Percentiles rank a stretch among this genome's conserved stretches.
These are phyloP conservation scores for Candida boidinii DNA, from an alignment of 805 yeast species.

Conservation along the genomic window DNA sequence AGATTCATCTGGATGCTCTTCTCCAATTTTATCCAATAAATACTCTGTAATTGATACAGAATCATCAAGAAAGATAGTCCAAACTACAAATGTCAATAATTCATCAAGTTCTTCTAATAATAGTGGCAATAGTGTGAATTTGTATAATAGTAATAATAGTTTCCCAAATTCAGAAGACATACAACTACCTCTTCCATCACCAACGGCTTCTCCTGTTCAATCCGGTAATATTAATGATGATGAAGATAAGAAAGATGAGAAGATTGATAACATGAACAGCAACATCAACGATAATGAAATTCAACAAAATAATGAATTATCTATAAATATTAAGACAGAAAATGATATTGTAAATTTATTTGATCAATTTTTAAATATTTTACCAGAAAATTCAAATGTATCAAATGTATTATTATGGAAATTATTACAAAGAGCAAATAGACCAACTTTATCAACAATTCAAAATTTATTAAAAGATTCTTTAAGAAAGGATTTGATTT, in stretches of 20 bases:
- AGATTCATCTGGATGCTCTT: too few relatives aligned
- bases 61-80: too few relatives aligned
- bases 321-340: conserved; percentile 14
- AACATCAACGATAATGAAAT: conserved; percentile 3
- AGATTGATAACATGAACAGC: background rate
- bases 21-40: too few relatives aligned
- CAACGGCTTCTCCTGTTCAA: conserved; percentile 53
- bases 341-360: conserved; percentile 32
- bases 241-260: background rate
- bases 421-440: conserved; percentile 48
- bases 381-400: conserved; percentile 40
- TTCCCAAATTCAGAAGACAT: conserved; percentile 20
- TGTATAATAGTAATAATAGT: too few relatives aligned
- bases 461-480: conserved; percentile 40
- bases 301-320: background rate
- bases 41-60: too few relatives aligned
- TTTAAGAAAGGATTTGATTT: conserved; percentile 65
- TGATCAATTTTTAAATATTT: conserved; percentile 24
- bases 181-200: conserved; percentile 60
- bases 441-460: conserved; percentile 55
- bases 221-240: conserved; percentile 12
- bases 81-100: too few relatives aligned
- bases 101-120: too few relatives aligned
- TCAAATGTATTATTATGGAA: conserved; percentile 35
- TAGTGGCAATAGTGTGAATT: too few relatives aligned